Evolutionary conservation across 1,284 basidiomycete genomes (phyloP).

Genomic region (Cryptococcus amylolentus): DNA sequence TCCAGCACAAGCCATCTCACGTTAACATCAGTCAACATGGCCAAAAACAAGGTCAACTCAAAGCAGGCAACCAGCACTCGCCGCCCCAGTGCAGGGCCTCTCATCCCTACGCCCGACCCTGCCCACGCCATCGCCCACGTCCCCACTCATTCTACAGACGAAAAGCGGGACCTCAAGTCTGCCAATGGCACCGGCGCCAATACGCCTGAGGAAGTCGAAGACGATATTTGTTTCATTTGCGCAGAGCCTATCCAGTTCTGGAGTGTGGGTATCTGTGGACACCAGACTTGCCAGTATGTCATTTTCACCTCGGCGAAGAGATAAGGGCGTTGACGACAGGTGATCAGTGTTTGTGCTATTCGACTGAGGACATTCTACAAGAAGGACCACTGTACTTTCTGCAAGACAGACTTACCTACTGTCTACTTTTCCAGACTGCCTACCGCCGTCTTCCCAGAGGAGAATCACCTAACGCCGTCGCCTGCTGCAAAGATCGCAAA

Average conservation of each 20-base stretch:
- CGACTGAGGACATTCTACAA: slow-evolving; percentile 93
- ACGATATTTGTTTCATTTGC: slow-evolving; percentile 82
- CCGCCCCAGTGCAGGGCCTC: slow-evolving; percentile 6
- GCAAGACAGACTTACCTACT: slow-evolving; percentile 81
- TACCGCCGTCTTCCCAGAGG: slow-evolving; percentile 63
- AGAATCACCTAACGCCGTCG: slow-evolving; percentile 54
- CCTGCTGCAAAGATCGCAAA: slow-evolving; percentile 41
- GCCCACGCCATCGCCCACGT: slow-evolving; percentile 17
- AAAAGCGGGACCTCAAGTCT: slow-evolving; percentile 6
- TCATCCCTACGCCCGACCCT: slow-evolving; percentile 21
- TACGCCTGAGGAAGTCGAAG: slow-evolving; percentile 36
- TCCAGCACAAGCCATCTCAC: no score
- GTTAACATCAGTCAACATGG: background rate
- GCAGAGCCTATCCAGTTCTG: slow-evolving; percentile 91
- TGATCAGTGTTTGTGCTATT: slow-evolving; percentile 69
- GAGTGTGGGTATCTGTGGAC: slow-evolving; percentile 84
- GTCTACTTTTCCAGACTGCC: slow-evolving; percentile 78
- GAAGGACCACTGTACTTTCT: slow-evolving; percentile 88
- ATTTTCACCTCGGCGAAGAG: background rate
- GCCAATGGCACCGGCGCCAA: background rate
- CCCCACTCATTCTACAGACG: slow-evolving; percentile 18
- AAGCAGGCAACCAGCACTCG: background rate
- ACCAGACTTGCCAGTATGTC: slow-evolving; percentile 54
- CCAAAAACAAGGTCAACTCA: slow-evolving; percentile 7
- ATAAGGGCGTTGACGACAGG: slow-evolving; percentile 10